Conservation (phyloP, 1,139 yeast genomes). For the Entelexis sorbosivorans region DNA sequence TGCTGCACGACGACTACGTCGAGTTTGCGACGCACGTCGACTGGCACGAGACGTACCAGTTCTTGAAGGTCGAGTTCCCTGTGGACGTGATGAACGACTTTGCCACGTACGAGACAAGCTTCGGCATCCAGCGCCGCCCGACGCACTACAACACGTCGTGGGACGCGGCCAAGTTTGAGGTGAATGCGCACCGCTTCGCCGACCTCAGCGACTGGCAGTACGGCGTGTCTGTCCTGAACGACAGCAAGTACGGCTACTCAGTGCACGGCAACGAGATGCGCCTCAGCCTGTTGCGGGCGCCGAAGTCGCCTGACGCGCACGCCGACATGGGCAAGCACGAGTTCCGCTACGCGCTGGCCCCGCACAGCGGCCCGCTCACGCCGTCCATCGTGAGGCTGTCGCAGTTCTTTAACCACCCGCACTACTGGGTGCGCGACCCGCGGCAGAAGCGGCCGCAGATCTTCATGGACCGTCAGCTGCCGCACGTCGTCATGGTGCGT, state of each 20-base stretch:
- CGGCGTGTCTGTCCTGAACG: constrained; percentile 80
- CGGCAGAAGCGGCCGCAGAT: constrained; percentile 20
- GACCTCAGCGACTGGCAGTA: constrained; percentile 77
- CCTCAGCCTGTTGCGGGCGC: constrained; percentile 67
- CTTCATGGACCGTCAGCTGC: constrained; percentile 20
- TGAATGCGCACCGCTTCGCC: constrained; percentile 86
- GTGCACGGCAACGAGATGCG: constrained; percentile 85
- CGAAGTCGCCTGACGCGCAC: constrained; percentile 81
- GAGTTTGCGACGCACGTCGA: constrained; percentile 50
- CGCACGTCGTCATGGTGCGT: constrained; percentile 22
- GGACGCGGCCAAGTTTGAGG: constrained; percentile 96
- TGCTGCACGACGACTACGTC: constrained; percentile 19
- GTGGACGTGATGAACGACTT: constrained; percentile 63
- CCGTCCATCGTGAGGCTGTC: constrained; percentile 61
- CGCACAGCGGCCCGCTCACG: constrained; percentile 61
- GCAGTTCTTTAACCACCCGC: constrained; percentile 64
- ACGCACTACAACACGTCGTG: constrained; percentile 90
- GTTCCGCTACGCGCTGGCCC: constrained; percentile 73
- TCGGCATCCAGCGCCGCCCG: constrained; percentile 81
- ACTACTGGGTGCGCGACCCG: constrained; percentile 16
- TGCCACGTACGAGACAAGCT: constrained; percentile 87
- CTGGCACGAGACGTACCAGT: constrained; percentile 83
- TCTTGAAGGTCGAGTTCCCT: constrained; percentile 89
- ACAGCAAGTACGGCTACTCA: constrained; percentile 82
- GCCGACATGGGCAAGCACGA: constrained; percentile 89